Base-by-base conservation (phyloP, 306 rosid genomes). In the Alnus rubra region DNA sequence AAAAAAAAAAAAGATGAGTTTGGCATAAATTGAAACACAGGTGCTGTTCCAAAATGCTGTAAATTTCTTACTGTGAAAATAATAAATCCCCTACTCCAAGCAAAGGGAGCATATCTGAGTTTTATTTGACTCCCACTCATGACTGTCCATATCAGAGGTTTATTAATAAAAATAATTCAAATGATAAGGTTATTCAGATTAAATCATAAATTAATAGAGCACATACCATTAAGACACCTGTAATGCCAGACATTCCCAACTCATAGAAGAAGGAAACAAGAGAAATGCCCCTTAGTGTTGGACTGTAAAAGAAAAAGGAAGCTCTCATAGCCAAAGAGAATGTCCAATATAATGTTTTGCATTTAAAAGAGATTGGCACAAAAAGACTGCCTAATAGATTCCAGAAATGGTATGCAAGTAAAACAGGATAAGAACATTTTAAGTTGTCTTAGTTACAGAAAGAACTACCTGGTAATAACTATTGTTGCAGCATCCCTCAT, bases 241-340 rank as follows among this genome's bases (percentile, higher is more conserved):
- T 85, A 83, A 91, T 87, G 78, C 91, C 93, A 0, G 97, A 87
- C 93, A 90, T 91, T 82, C 98, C 98, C 92, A 93, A 74, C 75
- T 91, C 87, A 39, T 87, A 89, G 83, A 93, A 91, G 88, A 93
- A 93, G 53, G 91, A 86, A 35, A 88, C 90, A 78, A 91, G 81
- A 84, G 98, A 82, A 78, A 87, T 93, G 69, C 87, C 88, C 82
- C 92, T 83, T 54, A 93, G 84, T 62, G 97, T 86, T 0, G 89
- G 92, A 84, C 98, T 93, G 89, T 0, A 74, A 93, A 80, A 82
- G 55, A 11, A 59, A 62, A 51, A 79, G 30, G 72, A n/a, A 60
- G 63, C 76, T 16, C 33, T 47, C 76, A 39, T 49, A 71, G 47
- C 14, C 72, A 67, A 42, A 42, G 7, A 42, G 11, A 42, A 64